Evolutionary conservation across 495 filamentous ascomycete species (phyloP), one percentile per base, ranked within the genome.

Genomic region (Tuber melanosporum): DNA sequence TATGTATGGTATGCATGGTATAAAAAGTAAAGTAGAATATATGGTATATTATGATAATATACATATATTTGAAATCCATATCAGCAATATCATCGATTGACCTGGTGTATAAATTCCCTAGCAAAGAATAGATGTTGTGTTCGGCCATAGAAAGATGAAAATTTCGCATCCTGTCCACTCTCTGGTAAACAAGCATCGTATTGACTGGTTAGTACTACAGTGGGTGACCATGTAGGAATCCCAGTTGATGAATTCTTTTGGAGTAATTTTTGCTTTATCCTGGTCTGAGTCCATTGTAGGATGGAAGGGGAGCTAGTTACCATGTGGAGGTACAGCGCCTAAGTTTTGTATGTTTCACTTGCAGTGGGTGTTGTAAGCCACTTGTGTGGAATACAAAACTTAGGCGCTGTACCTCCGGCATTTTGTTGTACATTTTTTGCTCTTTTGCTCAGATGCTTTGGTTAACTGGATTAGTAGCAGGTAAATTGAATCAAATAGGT

Each of bases 131-230:
- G 3, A 14, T 66, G 2, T 15, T 17, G 57, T 66, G 57, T 66
- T 66, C 57, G 57, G 57, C 57, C 57, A 66, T 17, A 66, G 57
- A 66, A 66, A 12, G 26, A 36, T 66, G 57, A 66, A 66, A 66
- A 66, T 66, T 66, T 66, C 57, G 57, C 57, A 66, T 66, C 57
- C 57, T 26, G 57, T 66, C 57, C 57, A 26, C 57, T 66, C 57
- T 66, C 26, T 26, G 26, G 26, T 17, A 36, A 66, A 66, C 57
- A 66, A 66, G 26, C 26, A 66, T 66, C 26, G 26, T 66, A 66
- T 66, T 26, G 57, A 66, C 57, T 26, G 26, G 57, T 66, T 66
- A 32, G 57, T 66, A 66, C 26, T 36, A 36, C 26, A 19, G 45
- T 47, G 45, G 45, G 45, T 47, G 45, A 47, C 45, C 45, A 47